These are phyloP conservation scores for Thalassiosira livingstoniorum DNA, from an alignment of 352 stramenopile species.

Conservation along the genomic window DNA sequence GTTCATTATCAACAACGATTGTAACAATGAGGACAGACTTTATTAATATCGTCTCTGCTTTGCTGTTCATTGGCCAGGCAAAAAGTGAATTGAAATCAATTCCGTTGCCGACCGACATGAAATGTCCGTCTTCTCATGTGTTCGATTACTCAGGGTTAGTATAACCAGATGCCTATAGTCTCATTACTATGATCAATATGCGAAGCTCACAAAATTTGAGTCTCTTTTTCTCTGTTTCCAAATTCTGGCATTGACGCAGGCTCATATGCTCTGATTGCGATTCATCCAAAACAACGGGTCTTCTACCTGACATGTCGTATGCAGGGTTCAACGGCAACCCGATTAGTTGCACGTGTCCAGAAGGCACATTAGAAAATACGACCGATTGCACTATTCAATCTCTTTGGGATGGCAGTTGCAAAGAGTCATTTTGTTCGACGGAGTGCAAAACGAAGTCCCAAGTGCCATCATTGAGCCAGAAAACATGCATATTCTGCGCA, in stretches of 20 bases:
- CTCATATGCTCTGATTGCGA: constrained; percentile 34
- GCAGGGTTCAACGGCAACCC: background rate
- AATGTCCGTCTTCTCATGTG: constrained; percentile 20
- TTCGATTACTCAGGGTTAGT: constrained; percentile 34
- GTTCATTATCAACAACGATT: too few relatives aligned
- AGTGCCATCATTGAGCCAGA: constrained; percentile 38
- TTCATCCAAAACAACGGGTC: background rate
- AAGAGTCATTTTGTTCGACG: constrained; percentile 22
- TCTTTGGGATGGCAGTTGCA: constrained; percentile 44
- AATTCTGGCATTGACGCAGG: background rate
- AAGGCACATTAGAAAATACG: constrained; percentile 22
- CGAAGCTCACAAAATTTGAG: background rate
- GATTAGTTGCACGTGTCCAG: constrained; percentile 21
- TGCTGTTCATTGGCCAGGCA: constrained; percentile 17
- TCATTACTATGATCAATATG: background rate
- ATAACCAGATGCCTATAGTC: background rate
- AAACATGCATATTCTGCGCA: constrained; percentile 34
- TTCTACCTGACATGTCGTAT: background rate
- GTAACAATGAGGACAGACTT: too few relatives aligned
- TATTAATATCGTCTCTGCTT: background rate
- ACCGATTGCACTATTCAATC: constrained; percentile 42
- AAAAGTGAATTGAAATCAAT: constrained; percentile 21
- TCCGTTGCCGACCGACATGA: constrained; percentile 16
- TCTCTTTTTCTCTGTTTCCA: too few relatives aligned
- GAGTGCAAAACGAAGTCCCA: constrained; percentile 27